phyloP scores from a whole-genome alignment of 2,329 filamentous ascomycete species.

The Westerdykella ornata region DNA sequence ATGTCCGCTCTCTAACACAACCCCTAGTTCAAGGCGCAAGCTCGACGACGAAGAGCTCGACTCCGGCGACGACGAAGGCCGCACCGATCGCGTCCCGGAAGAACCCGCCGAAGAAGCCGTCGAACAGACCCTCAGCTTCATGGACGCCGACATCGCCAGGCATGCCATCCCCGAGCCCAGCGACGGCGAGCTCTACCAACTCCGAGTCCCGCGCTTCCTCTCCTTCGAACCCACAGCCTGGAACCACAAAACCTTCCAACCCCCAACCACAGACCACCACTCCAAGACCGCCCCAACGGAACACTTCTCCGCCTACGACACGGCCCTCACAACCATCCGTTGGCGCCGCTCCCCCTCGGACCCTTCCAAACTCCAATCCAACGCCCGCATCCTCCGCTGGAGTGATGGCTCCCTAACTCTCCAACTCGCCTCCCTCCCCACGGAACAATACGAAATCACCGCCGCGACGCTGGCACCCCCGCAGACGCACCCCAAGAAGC shows the following conservation, averaged over 20 bases:
- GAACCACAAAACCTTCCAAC: constrained; percentile 58
- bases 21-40: constrained; percentile 38
- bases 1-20: constrained; percentile 9
- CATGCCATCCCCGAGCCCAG: constrained; percentile 65
- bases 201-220: constrained; percentile 68
- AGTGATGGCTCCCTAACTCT: constrained; percentile 72
- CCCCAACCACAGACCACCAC: constrained; percentile 54
- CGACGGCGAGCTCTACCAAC: constrained; percentile 64
- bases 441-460: constrained; percentile 66
- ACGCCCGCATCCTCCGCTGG: constrained; percentile 69
- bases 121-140: constrained; percentile 51
- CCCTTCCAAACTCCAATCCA: constrained; percentile 63
- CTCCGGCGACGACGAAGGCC: constrained; percentile 56
- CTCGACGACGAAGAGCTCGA: constrained; percentile 59
- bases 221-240: constrained; percentile 63
- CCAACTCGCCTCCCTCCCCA: constrained; percentile 61
- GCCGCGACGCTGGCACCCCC: constrained; percentile 63
- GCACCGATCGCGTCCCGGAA: constrained; percentile 54
- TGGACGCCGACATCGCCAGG: constrained; percentile 59
- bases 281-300: constrained; percentile 40
- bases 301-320: constrained; percentile 55
- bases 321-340: constrained; percentile 61
- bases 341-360: constrained; percentile 62
- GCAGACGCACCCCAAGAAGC: constrained; percentile 44
- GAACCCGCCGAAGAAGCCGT: constrained; percentile 46